phyloP scores from a whole-genome alignment of 2,329 filamentous ascomycete genomes.

The Colletotrichum sojae region DNA sequence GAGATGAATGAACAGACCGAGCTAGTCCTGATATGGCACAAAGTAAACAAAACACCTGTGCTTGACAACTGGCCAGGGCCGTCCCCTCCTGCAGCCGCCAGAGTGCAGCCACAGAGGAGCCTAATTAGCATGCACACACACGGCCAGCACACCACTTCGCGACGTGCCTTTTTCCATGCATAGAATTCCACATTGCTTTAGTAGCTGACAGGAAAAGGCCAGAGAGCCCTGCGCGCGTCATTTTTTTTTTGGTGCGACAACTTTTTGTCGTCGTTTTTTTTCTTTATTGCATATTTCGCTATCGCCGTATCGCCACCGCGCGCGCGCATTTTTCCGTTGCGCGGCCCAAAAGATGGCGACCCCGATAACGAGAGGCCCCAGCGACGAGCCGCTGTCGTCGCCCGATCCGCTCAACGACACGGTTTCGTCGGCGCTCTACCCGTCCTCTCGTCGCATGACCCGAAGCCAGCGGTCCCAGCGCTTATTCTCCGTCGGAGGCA shows the following conservation, averaged over 20 bases:
- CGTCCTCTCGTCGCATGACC: constrained; percentile 54
- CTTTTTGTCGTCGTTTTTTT: constrained; percentile 1
- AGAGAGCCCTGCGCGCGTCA: constrained; percentile 16
- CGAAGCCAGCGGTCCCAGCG: constrained; percentile 59
- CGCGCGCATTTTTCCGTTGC: constrained; percentile 1
- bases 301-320: constrained; percentile 22
- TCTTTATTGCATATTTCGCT: constrained; percentile 12
- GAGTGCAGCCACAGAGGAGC: no score
- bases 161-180: constrained; percentile 34
- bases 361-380: constrained; percentile 43
- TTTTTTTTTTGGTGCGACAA: constrained; percentile 8
- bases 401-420: constrained; percentile 65
- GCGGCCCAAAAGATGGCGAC: constrained; percentile 52
- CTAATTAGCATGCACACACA: constrained; percentile 10
- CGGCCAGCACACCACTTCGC: constrained; percentile 29
- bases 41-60: constrained; percentile 40
- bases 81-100: background rate
- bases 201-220: constrained; percentile 21
- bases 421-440: constrained; percentile 50
- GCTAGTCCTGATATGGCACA: constrained; percentile 13
- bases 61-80: constrained; percentile 29
- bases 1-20: background rate
- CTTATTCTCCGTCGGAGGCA: constrained; percentile 52
- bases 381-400: constrained; percentile 63
- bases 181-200: constrained; percentile 26